Evolutionary conservation across 768 basidiomycete genomes (phyloP), one percentile per base, ranked within the genome.

Genomic region (Obba rivulosa): DNA sequence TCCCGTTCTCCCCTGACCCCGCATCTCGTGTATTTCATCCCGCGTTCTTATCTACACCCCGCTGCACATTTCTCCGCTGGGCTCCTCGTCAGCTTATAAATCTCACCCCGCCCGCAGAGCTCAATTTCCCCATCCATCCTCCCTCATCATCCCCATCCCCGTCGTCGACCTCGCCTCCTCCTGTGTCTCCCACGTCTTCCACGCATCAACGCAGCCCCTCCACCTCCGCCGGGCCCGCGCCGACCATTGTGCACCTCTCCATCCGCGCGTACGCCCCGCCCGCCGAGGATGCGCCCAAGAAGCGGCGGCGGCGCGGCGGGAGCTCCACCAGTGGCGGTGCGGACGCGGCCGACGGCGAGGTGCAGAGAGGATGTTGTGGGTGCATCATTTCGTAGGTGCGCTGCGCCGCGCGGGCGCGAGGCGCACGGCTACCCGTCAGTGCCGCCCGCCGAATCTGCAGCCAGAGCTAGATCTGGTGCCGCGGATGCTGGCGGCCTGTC

Each of bases 241-340:
- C 81, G 1, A 88, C 85, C 0, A 87, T 90, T 34, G 80, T 89
- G 25, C 87, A 90, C 59, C 71, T 90, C 34, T 85, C 85, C 24
- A 77, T 90, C 45, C 75, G 87, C 11, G 76, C 84, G 0, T 75
- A 73, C 48, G 74, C 74, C 1, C 74, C 74, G 3, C 68, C 76
- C 13, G 76, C 81, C 21, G 77, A 73, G 35, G 73, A 74, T 13
- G 61, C 70, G 3, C 60, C 74, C 34, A 79, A 78, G 67, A 86
- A 87, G 66, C 83, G 80, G 62, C 53, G 68, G 46, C 60, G 61
- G 8, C 56, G 68, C 24, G 57, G 64, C n/a, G 45, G 49, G n/a
- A n/a, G n/a, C n/a, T n/a, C n/a, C n/a, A n/a, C n/a, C n/a, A n/a
- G n/a, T n/a, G n/a, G n/a, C 25, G 57, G 57, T 13, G 45, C 50